A percentile compares a stretch with the other conserved stretches of the same genome.
Evolutionary conservation across 306 rosid genomes (phyloP).

Genomic region (Begonia fuchsioides): DNA sequence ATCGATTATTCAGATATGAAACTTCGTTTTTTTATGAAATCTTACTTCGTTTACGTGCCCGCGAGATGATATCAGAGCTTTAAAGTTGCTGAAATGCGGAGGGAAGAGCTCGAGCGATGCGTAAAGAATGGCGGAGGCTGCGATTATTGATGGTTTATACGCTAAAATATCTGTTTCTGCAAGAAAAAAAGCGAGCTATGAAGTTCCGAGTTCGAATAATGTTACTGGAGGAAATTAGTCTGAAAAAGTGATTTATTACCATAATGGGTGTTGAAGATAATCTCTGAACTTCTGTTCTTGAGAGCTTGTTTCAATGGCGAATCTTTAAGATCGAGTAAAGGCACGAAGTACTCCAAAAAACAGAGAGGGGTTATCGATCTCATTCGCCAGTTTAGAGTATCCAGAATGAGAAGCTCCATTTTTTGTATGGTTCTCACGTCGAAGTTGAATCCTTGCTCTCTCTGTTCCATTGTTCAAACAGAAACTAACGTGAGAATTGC

Average conservation of each 20-base stretch:
- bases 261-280: slow-evolving; percentile 41
- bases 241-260: slow-evolving; percentile 19
- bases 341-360: slow-evolving; percentile 40
- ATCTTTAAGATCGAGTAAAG: slow-evolving; percentile 27
- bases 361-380: slow-evolving; percentile 66
- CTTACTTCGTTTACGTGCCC: slow-evolving; percentile 30
- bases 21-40: too few species aligned
- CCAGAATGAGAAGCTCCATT: slow-evolving; percentile 62
- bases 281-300: slow-evolving; percentile 37
- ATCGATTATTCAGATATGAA: too few species aligned
- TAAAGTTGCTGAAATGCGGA: slow-evolving; percentile 18
- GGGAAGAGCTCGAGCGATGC: slow-evolving; percentile 33
- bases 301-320: slow-evolving; percentile 26
- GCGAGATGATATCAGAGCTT: slow-evolving; percentile 28
- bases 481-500: neutral
- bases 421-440: slow-evolving; percentile 29
- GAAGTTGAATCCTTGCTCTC: slow-evolving; percentile 27
- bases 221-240: too few species aligned
- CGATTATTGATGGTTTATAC: slow-evolving; percentile 53
- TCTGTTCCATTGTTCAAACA: slow-evolving; percentile 23
- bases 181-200: slow-evolving; percentile 2
- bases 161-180: slow-evolving; percentile 30
- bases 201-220: too few species aligned
- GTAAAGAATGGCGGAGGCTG: slow-evolving; percentile 40
- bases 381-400: slow-evolving; percentile 58